phyloP scores from a whole-genome alignment of 352 stramenopile genomes.

The Achlya hypogyna region DNA sequence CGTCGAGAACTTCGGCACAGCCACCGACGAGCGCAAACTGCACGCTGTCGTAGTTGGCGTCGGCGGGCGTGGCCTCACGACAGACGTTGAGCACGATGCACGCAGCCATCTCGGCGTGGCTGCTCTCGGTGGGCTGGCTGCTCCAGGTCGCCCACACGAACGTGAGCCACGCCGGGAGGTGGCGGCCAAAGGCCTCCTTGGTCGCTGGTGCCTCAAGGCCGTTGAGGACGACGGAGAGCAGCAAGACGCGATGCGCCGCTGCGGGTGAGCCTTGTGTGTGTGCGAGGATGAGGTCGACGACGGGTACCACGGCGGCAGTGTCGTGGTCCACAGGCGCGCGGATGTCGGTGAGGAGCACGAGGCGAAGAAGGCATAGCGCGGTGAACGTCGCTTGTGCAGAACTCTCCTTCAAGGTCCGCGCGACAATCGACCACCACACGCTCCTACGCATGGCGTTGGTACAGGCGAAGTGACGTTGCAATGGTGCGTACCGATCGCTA shows the following conservation, averaged over 20 bases:
- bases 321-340: slow-evolving; percentile 20
- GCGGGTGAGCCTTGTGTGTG: slow-evolving; percentile 28
- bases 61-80: slow-evolving; percentile 32
- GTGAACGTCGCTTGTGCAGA: not conserved
- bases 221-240: slow-evolving; percentile 57
- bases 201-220: slow-evolving; percentile 43
- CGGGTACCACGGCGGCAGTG: slow-evolving; percentile 35
- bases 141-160: slow-evolving; percentile 57
- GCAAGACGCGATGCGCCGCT: slow-evolving; percentile 40
- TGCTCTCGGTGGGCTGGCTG: slow-evolving; percentile 27
- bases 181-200: slow-evolving; percentile 39
- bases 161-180: slow-evolving; percentile 43
- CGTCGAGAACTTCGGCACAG: slow-evolving; percentile 56
- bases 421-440: not conserved
- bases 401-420: not conserved
- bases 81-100: slow-evolving; percentile 67
- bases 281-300: slow-evolving; percentile 34
- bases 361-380: slow-evolving; percentile 38
- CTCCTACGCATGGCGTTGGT: not conserved
- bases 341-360: slow-evolving; percentile 39
- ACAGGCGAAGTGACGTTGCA: not conserved
- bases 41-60: slow-evolving; percentile 51
- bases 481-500: not conserved
- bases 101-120: slow-evolving; percentile 44
- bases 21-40: slow-evolving; percentile 65